A percentile compares a stretch with the other conserved stretches of the same genome.
Evolutionary conservation across 345 rosid genomes (phyloP).

Genomic region (Cochlearia excelsa): DNA sequence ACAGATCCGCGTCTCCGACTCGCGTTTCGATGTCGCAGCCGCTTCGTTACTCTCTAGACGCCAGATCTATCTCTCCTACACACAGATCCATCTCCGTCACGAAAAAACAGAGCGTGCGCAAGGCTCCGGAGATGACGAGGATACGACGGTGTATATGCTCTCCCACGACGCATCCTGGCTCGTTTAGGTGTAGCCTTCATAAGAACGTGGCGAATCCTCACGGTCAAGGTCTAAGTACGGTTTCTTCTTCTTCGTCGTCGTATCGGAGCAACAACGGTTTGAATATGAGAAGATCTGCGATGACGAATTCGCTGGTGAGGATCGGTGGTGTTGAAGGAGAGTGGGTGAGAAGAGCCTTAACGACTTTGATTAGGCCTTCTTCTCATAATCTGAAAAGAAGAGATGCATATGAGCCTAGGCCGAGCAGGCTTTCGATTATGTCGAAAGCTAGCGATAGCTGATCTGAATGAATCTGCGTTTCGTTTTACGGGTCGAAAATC

Average conservation of each 20-base stretch:
- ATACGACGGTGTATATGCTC: conserved; percentile 67
- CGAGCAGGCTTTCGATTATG: conserved; percentile 70
- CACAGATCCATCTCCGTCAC: conserved; percentile 47
- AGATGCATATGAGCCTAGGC: conserved; percentile 55
- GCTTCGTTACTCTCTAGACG: conserved; percentile 56
- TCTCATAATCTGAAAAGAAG: conserved; percentile 78
- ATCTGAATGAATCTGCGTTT: neutral
- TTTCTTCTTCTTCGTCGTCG: neutral
- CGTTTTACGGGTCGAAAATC: too few species aligned
- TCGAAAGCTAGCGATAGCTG: conserved; percentile 43
- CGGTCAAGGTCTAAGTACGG: conserved; percentile 24
- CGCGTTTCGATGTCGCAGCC: conserved; percentile 51
- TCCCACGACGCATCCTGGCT: conserved; percentile 81
- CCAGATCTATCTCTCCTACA: conserved; percentile 49
- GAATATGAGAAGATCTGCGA: conserved; percentile 83
- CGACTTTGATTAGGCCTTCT: conserved; percentile 80
- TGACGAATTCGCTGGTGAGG: conserved; percentile 54
- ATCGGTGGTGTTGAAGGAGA: conserved; percentile 69
- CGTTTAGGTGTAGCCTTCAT: conserved; percentile 76
- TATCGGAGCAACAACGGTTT: conserved; percentile 46
- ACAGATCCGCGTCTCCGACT: conserved; percentile 63
- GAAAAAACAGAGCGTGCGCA: conserved; percentile 31
- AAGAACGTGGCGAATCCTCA: neutral
- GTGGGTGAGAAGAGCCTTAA: conserved; percentile 75
- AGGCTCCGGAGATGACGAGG: conserved; percentile 45